phyloP scores from a whole-genome alignment of 192 early-diverging fungal genomes.

The Neocallimastix lanati region DNA sequence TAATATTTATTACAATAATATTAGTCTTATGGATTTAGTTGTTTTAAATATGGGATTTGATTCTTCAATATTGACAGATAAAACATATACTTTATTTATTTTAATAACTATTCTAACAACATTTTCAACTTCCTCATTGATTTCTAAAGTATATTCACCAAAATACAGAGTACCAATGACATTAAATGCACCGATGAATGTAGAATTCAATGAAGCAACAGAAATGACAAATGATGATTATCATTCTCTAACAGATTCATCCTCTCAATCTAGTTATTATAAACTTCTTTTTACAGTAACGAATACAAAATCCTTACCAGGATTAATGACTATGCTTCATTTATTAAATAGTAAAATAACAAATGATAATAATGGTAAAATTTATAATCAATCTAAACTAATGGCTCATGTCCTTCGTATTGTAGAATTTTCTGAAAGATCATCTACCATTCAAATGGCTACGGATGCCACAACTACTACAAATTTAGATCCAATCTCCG shows the following conservation, averaged over 20 bases:
- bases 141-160: background rate
- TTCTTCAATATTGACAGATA: background rate
- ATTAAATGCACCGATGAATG: background rate
- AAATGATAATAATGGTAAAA: background rate
- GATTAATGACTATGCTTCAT: background rate
- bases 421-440: background rate
- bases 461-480: background rate
- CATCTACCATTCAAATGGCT: background rate
- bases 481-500: background rate
- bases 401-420: background rate
- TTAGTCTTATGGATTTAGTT: background rate
- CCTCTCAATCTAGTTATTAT: background rate
- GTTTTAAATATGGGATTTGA: background rate
- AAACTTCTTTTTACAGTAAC: background rate
- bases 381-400: background rate
- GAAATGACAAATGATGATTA: background rate
- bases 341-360: background rate
- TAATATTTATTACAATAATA: too few species aligned
- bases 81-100: background rate
- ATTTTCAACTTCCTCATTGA: background rate
- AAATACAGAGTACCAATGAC: background rate
- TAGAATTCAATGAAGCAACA: background rate
- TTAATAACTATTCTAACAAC: background rate
- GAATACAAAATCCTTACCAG: background rate
- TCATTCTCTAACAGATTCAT: background rate